Conservation (phyloP, 1,139 yeast genomes). For the Zhuliangozyma parablackwelliae region DNA sequence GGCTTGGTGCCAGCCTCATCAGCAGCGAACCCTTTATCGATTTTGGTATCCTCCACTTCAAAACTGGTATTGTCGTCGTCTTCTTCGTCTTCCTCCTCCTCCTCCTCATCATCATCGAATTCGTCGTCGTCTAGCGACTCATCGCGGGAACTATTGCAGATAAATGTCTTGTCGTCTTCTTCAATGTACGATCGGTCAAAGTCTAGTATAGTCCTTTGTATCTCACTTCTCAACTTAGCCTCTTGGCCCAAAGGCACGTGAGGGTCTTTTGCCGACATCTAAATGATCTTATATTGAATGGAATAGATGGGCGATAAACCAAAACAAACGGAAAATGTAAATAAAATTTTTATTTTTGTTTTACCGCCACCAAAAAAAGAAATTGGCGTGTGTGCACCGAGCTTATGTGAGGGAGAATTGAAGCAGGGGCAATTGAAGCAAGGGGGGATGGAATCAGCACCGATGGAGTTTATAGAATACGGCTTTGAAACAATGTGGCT, state of each 20-base stretch:
- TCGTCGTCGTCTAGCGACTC: conserved; percentile 14
- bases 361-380: too few relatives aligned
- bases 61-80: background rate
- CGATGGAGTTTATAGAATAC: too few relatives aligned
- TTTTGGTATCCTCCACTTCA: conserved; percentile 2
- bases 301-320: too few relatives aligned
- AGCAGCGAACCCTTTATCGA: conserved; percentile 7
- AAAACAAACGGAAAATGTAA: background rate
- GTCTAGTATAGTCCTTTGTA: conserved; percentile 19
- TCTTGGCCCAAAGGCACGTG: background rate
- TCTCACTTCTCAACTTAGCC: conserved; percentile 5
- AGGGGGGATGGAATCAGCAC: too few relatives aligned
- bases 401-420: too few relatives aligned
- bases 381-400: too few relatives aligned
- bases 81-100: conserved; percentile 6
- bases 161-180: conserved; percentile 35
- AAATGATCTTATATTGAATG: too few relatives aligned
- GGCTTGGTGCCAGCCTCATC: too few relatives aligned
- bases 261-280: too few relatives aligned
- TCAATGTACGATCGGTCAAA: conserved; percentile 31
- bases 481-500: too few relatives aligned
- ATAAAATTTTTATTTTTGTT: background rate
- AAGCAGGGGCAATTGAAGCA: too few relatives aligned
- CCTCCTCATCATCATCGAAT: conserved; percentile 10
- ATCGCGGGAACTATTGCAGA: conserved; percentile 21